Conservation (phyloP, 768 basidiomycete genomes). For the Gautieria morchelliformis region DNA sequence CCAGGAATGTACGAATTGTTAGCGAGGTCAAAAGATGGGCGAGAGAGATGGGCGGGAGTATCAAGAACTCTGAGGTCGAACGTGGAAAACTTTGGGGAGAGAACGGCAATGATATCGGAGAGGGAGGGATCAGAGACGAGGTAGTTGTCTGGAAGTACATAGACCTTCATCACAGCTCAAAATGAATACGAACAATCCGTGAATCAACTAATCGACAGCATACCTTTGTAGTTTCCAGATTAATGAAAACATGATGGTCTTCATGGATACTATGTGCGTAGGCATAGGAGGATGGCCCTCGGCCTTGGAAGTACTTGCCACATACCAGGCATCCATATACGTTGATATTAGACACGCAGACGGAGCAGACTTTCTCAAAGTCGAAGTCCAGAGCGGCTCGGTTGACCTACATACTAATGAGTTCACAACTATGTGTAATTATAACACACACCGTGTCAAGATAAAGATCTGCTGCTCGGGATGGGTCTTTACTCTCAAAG, state of each 20-base stretch:
- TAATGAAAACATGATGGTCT: slow-evolving; percentile 97
- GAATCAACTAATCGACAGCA: slow-evolving; percentile 14
- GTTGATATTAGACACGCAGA: slow-evolving; percentile 93
- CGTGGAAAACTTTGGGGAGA: slow-evolving; percentile 78
- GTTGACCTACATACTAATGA: slow-evolving; percentile 56
- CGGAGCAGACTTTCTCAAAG: slow-evolving; percentile 98
- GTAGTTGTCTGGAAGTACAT: slow-evolving; percentile 95
- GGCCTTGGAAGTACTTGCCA: slow-evolving; percentile 97
- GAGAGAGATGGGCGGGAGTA: slow-evolving; percentile 45
- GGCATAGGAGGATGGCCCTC: slow-evolving; percentile 88
- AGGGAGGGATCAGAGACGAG: slow-evolving; percentile 93
- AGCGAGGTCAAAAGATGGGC: slow-evolving; percentile 78
- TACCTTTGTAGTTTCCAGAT: slow-evolving; percentile 89
- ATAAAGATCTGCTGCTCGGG: slow-evolving; percentile 70
- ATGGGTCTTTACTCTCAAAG: slow-evolving; percentile 18
- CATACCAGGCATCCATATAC: slow-evolving; percentile 96
- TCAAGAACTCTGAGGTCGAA: slow-evolving; percentile 29
- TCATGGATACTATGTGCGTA: slow-evolving; percentile 97
- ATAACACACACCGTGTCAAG: slow-evolving; percentile 73
- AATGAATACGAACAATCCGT: background rate
- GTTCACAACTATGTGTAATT: slow-evolving; percentile 7
- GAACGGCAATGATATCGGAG: slow-evolving; percentile 87
- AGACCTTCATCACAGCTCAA: slow-evolving; percentile 49
- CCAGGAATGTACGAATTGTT: slow-evolving; percentile 82
- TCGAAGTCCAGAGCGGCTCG: slow-evolving; percentile 90